Evolutionary conservation across 345 rosid genomes (phyloP).

Genomic region (Anastatica hierochuntica): DNA sequence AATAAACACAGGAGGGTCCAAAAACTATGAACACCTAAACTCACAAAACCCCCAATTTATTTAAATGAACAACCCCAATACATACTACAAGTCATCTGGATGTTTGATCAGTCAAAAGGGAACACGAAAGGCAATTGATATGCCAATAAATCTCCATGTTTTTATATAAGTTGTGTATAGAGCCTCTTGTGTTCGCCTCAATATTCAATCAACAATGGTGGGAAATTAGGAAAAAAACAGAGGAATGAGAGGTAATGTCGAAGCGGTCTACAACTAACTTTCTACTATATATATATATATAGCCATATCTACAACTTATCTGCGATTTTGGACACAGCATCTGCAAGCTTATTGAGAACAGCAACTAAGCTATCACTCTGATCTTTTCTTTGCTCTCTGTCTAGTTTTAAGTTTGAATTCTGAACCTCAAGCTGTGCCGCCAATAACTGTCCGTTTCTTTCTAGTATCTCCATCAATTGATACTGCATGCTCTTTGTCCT

Average conservation of each 20-base stretch:
- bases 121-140: background rate
- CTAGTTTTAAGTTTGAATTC: constrained; percentile 52
- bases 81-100: too few relatives aligned
- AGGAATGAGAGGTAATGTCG: constrained; percentile 3
- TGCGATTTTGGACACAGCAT: constrained; percentile 77
- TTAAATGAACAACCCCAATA: too few relatives aligned
- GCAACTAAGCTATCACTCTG: constrained; percentile 55
- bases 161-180: too few relatives aligned
- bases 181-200: constrained; percentile 8
- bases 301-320: constrained; percentile 55
- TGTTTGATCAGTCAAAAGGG: background rate
- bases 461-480: constrained; percentile 53
- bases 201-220: constrained; percentile 12
- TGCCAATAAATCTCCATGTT: constrained; percentile 8
- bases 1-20: too few relatives aligned
- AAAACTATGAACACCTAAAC: too few relatives aligned
- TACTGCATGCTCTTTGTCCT: constrained; percentile 25
- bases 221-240: background rate
- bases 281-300: background rate
- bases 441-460: constrained; percentile 67
- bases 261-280: background rate
- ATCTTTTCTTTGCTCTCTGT: constrained; percentile 78
- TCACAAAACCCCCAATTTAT: too few relatives aligned
- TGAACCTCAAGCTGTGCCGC: constrained; percentile 80
- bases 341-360: constrained; percentile 84